Percentiles rank a stretch among this genome's conserved stretches.
These are phyloP conservation scores for Termitomyces sp. DNA, from an alignment of 768 basidiomycete genomes.

Conservation along the genomic window DNA sequence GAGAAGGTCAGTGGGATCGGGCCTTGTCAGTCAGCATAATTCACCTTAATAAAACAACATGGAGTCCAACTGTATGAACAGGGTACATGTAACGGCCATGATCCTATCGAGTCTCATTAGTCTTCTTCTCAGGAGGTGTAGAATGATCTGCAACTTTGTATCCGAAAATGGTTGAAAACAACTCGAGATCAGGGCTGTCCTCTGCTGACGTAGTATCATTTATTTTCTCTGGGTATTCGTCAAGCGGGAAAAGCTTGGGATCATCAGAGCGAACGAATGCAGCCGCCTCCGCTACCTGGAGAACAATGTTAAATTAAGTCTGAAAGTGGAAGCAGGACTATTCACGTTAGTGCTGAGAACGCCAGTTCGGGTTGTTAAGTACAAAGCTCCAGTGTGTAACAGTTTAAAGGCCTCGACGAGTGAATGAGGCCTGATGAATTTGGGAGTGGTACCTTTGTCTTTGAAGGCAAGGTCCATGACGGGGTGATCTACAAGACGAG, in stretches of 20 bases:
- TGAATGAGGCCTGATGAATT: slow-evolving; percentile 33
- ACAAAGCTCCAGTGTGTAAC: slow-evolving; percentile 33
- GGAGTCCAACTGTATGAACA: slow-evolving; percentile 36
- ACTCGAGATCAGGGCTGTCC: slow-evolving; percentile 46
- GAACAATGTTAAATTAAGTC: not conserved
- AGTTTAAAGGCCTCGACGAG: slow-evolving; percentile 24
- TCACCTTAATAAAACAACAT: slow-evolving; percentile 41
- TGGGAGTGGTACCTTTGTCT: slow-evolving; percentile 46
- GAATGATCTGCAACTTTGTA: slow-evolving; percentile 29
- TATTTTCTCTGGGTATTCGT: slow-evolving; percentile 31
- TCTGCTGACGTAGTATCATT: slow-evolving; percentile 42
- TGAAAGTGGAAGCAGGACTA: not conserved
- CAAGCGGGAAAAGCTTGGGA: slow-evolving; percentile 40
- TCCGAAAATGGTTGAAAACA: slow-evolving; percentile 40
- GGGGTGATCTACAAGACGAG: slow-evolving; percentile 72
- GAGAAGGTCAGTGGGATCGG: not conserved
- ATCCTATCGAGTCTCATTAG: slow-evolving; percentile 19
- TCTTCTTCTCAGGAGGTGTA: not conserved
- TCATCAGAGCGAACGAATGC: slow-evolving; percentile 60
- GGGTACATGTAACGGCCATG: slow-evolving; percentile 32
- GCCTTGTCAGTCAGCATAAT: not conserved
- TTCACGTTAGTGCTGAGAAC: slow-evolving; percentile 53
- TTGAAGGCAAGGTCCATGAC: slow-evolving; percentile 52
- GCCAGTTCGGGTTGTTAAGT: slow-evolving; percentile 43
- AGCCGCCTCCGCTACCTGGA: slow-evolving; percentile 48